phyloP scores from a whole-genome alignment of 177 flowering plant species.

The Vitis hybrid region DNA sequence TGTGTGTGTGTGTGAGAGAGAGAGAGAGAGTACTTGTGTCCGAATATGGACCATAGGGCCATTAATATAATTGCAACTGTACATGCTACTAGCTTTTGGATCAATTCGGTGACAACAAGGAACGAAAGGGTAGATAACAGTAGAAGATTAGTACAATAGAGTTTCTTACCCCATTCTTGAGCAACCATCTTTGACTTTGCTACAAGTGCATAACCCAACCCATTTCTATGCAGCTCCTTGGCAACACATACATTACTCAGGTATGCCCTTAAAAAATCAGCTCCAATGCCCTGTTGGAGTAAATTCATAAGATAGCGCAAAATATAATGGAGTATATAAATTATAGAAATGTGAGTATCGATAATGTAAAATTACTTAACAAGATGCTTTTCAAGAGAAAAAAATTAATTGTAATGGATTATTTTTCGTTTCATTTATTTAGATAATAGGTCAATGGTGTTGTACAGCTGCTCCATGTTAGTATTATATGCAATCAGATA shows the following conservation, averaged over 20 bases:
- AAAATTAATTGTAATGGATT: no score
- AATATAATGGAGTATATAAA: background rate
- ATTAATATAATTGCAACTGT: no score
- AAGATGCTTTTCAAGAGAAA: background rate
- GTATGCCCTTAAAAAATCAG: conserved; percentile 85
- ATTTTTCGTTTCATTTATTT: no score
- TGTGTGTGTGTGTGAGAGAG: no score
- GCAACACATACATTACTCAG: conserved; percentile 95
- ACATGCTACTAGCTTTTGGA: no score
- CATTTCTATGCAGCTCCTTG: conserved; percentile 75
- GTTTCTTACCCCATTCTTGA: conserved; percentile 73
- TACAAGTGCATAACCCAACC: conserved; percentile 69
- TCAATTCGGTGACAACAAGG: background rate
- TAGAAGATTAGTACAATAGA: background rate
- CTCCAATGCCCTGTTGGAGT: conserved; percentile 65
- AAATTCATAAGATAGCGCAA: background rate
- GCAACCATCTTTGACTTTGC: conserved; percentile 72
- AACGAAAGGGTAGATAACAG: background rate
- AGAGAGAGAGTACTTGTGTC: no score
- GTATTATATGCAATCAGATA: no score
- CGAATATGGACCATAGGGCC: no score
- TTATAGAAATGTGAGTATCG: background rate
- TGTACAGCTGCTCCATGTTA: no score
- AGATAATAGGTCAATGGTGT: no score
- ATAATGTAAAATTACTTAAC: no score